phyloP scores from a whole-genome alignment of 2,329 filamentous ascomycete species.

The Cercospora berteroae region DNA sequence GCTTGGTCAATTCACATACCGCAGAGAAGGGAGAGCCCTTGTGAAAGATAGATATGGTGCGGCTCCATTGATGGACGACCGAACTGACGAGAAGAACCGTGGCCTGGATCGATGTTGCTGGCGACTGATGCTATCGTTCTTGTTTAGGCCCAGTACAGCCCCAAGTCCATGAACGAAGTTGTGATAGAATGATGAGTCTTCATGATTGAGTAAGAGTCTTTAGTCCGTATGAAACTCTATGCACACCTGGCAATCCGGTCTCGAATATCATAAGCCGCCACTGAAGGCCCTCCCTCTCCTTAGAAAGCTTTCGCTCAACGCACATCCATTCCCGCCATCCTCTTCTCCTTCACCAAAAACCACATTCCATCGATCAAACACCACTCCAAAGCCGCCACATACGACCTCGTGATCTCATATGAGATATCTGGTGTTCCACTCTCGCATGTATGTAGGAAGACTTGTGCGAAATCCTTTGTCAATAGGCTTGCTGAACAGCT shows the following conservation, averaged over 20 bases:
- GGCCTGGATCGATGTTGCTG: no score
- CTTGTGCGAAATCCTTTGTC: background rate
- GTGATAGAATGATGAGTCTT: background rate
- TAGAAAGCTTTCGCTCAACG: background rate
- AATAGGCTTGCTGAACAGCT: background rate
- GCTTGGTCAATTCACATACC: background rate
- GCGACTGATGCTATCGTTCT: background rate
- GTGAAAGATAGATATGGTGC: background rate
- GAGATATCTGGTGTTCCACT: background rate
- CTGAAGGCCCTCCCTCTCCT: no score
- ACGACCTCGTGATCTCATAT: background rate
- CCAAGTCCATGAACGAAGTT: background rate
- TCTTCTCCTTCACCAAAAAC: background rate
- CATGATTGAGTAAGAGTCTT: background rate
- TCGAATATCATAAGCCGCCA: background rate
- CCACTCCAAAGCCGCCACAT: background rate
- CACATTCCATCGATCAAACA: background rate
- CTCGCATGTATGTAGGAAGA: background rate
- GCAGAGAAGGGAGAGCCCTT: background rate
- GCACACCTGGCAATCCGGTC: background rate
- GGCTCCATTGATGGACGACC: background rate
- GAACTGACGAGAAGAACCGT: no score
- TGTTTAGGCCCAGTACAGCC: no score
- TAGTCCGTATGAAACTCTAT: background rate
- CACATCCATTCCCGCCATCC: background rate